phyloP scores from a whole-genome alignment of 2,329 filamentous ascomycete species.

The Fusarium sp. region DNA sequence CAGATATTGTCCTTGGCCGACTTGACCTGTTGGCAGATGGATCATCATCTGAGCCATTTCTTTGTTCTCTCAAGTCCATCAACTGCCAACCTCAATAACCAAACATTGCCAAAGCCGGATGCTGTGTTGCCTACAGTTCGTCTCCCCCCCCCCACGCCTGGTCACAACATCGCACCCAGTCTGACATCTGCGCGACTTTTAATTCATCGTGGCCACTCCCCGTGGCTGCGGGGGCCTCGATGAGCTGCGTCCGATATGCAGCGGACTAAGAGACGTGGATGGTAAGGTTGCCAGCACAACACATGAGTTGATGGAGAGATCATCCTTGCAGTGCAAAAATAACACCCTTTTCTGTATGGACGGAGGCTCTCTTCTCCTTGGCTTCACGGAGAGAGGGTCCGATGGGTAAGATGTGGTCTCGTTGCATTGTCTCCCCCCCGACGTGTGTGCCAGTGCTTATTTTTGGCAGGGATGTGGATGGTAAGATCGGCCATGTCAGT shows the following conservation, averaged over 20 bases:
- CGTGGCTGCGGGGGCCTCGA: constrained; percentile 27
- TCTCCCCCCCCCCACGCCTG: neutral
- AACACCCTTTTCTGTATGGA: neutral
- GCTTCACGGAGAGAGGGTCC: constrained; percentile 30
- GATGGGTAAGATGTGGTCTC: constrained; percentile 25
- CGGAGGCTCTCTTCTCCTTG: constrained; percentile 15
- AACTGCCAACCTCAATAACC: neutral
- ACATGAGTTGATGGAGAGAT: constrained; percentile 27
- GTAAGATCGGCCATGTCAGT: constrained; percentile 33
- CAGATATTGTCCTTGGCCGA: constrained; percentile 22
- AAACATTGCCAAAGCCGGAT: constrained; percentile 15
- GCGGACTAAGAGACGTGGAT: constrained; percentile 26
- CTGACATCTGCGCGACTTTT: constrained; percentile 42
- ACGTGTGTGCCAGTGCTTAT: constrained; percentile 33
- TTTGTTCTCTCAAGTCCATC: constrained; percentile 23
- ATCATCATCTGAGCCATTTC: constrained; percentile 1
- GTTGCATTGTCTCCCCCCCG: constrained; percentile 25
- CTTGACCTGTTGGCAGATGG: neutral
- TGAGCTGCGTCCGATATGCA: constrained; percentile 25
- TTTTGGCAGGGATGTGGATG: constrained; percentile 33
- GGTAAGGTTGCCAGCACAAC: constrained; percentile 31
- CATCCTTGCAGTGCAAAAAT: constrained; percentile 30
- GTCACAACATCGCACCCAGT: constrained; percentile 1
- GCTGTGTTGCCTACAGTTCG: neutral
- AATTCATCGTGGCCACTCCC: neutral